phyloP scores from a whole-genome alignment of 2,329 filamentous ascomycete species.

The Aspergillus pseudoglaucus region DNA sequence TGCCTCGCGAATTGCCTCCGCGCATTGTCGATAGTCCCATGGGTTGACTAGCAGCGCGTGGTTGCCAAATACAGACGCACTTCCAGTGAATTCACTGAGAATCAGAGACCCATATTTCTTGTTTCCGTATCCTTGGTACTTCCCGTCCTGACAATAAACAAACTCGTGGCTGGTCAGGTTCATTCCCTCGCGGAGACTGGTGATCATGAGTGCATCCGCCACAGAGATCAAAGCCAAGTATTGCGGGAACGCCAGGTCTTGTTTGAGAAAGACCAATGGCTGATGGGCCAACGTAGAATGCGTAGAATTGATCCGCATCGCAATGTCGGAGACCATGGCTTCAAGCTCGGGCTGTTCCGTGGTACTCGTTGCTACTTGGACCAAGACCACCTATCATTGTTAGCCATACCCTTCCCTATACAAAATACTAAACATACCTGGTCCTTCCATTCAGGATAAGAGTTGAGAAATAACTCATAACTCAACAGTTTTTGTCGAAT shows the following conservation, averaged over 20 bases:
- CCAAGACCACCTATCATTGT: conserved; percentile 62
- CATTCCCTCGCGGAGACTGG: conserved; percentile 93
- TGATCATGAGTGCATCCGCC: conserved; percentile 89
- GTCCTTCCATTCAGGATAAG: conserved; percentile 83
- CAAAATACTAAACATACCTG: conserved; percentile 39
- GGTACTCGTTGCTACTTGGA: conserved; percentile 88
- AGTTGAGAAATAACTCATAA: conserved; percentile 89
- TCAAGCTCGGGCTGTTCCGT: conserved; percentile 84
- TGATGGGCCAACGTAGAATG: conserved; percentile 89
- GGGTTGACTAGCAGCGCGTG: conserved; percentile 84
- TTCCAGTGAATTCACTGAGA: conserved; percentile 90
- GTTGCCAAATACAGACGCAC: conserved; percentile 73
- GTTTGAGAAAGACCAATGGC: conserved; percentile 86
- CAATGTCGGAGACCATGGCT: conserved; percentile 84
- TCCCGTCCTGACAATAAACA: conserved; percentile 84
- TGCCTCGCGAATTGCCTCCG: conserved; percentile 75
- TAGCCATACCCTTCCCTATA: neutral
- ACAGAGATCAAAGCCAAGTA: conserved; percentile 88
- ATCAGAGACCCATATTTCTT: conserved; percentile 87
- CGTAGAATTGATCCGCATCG: conserved; percentile 85
- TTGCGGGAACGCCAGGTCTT: conserved; percentile 87
- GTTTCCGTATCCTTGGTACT: conserved; percentile 43
- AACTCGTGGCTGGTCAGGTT: conserved; percentile 94
- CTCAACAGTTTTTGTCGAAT: conserved; percentile 89
- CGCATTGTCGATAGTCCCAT: conserved; percentile 87